A percentile compares a stretch with the other conserved stretches of the same genome.
Conservation (phyloP, 345 rosid species). For the Eucalyptus marginata region DNA sequence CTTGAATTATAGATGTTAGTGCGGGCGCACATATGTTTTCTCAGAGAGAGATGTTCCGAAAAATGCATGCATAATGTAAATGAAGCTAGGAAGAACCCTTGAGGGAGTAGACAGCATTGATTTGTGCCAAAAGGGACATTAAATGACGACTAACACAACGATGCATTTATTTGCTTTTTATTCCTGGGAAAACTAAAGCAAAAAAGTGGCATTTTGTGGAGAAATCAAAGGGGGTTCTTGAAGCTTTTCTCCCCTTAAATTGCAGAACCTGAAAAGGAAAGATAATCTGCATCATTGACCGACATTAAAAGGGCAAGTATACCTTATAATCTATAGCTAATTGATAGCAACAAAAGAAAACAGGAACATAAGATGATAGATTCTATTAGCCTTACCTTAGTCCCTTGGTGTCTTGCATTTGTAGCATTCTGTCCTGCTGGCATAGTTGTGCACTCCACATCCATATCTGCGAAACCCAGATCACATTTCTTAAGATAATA, state of each 20-base stretch:
- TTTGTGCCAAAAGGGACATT: background rate
- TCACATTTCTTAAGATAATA: background rate
- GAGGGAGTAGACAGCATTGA: background rate
- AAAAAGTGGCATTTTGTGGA: background rate
- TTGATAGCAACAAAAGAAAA: background rate
- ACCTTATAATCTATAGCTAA: background rate
- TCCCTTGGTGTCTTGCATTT: slow-evolving; percentile 79
- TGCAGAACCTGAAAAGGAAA: slow-evolving; percentile 17
- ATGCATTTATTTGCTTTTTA: background rate
- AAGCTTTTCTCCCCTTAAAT: background rate
- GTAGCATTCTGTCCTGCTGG: slow-evolving; percentile 80
- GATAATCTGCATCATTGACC: background rate
- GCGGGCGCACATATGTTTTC: background rate
- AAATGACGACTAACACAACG: background rate
- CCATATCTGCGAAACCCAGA: background rate
- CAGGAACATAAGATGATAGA: background rate
- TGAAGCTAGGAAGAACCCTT: background rate
- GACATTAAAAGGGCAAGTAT: background rate
- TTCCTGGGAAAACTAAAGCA: background rate
- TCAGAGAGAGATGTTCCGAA: background rate
- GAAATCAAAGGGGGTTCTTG: background rate
- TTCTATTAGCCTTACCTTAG: slow-evolving; percentile 14
- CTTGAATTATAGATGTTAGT: background rate
- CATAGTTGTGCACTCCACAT: slow-evolving; percentile 87
- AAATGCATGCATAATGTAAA: background rate